Base-by-base conservation (phyloP, 768 basidiomycete species). In the Hypsizygus marmoreus region DNA sequence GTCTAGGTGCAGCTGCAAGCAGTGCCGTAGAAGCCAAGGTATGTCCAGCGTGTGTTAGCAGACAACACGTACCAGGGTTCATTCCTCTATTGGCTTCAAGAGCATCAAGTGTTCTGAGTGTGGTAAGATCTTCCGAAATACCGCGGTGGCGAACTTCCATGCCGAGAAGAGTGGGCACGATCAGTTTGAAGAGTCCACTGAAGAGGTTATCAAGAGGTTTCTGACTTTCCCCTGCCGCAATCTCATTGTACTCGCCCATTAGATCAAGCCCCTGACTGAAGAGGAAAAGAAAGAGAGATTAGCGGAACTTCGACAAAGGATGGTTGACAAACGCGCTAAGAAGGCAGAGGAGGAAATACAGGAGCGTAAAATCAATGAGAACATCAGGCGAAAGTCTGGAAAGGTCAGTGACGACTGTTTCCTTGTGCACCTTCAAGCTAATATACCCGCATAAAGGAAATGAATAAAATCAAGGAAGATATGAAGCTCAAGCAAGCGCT, bases 81-180 rank as follows among this genome's bases (percentile, higher is more conserved):
- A 45, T 38, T 4, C 19, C 11, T 12, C 12, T 5, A 3, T 23
- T 4, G 4, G 17, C 37, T 12, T 19, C 6, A 38, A 90, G 87
- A 91, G 86, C 60, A 89, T 93, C 70, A 88, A 84, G 68, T 93
- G 91, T 61, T 76, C 82, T 5, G 65, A 87, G 57, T 95, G 94
- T 63, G 81, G 85, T 49, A 97, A 97, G 70, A 74, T 82, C 17
- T 97, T 97, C 75, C 74, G 68, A 59, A 93, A 91, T 55, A 86
- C 89, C 0, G 90, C 89, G 2, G 72, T 95, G 12, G 95, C 91
- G 11, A 90, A 91, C 54, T 95, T 82, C 65, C 95, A 97, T 58
- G 95, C 93, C 0, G 92, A 95, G 66, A 93, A 93, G 73, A 90
- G 84, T 54, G 95, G 95, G 0, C 95, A 99, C 62, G 86, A 92